Evolutionary conservation across 352 stramenopile species (phyloP).

Genomic region (Phytopythium ostracodes): DNA sequence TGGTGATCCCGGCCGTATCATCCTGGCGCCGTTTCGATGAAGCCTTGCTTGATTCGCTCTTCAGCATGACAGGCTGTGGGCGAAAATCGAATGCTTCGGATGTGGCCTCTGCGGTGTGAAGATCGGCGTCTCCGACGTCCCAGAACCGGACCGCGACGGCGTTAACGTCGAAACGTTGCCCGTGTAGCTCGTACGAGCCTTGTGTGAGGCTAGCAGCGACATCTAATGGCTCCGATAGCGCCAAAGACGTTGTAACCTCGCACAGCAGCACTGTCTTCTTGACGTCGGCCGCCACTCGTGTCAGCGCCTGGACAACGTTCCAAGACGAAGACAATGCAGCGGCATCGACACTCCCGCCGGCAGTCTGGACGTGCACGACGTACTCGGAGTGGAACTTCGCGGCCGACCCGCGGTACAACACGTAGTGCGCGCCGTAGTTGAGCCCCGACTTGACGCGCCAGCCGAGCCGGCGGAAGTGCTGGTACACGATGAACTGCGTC

Average conservation of each 20-base stretch:
- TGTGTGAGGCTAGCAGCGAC: constrained; percentile 12
- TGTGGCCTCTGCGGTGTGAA: constrained; percentile 5
- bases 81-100: constrained; percentile 32
- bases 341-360: background rate
- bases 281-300: constrained; percentile 66
- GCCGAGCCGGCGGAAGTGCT: constrained; percentile 50
- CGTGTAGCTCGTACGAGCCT: constrained; percentile 34
- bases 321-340: constrained; percentile 19
- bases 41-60: constrained; percentile 13
- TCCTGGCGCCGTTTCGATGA: constrained; percentile 15
- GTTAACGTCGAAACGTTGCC: constrained; percentile 25
- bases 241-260: constrained; percentile 18
- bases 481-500: constrained; percentile 37
- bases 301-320: constrained; percentile 60
- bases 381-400: constrained; percentile 69
- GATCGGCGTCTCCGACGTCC: constrained; percentile 28
- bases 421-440: constrained; percentile 68
- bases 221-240: background rate
- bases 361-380: constrained; percentile 46
- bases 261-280: constrained; percentile 78
- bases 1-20: constrained; percentile 5
- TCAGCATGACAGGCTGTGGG: constrained; percentile 31
- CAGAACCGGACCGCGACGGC: constrained; percentile 55
- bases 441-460: constrained; percentile 58
- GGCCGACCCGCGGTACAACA: constrained; percentile 58